Evolutionary conservation across 306 rosid species (phyloP).

Genomic region (Vigna trinervia): DNA sequence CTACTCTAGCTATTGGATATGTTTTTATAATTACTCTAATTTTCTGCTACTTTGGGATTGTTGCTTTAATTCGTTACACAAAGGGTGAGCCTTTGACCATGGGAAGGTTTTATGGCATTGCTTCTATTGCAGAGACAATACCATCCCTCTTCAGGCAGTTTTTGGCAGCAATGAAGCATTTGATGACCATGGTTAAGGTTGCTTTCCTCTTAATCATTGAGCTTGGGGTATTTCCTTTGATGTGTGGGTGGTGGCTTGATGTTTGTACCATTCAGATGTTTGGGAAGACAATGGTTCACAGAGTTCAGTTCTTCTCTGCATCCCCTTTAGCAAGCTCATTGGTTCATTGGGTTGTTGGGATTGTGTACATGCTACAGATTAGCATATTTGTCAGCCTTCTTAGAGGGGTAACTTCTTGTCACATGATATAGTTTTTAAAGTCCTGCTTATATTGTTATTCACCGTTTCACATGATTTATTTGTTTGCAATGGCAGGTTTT

Average conservation of each 20-base stretch:
- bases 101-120: constrained; percentile 91
- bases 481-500: constrained; percentile 72
- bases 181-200: constrained; percentile 99
- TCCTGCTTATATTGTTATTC: constrained; percentile 19
- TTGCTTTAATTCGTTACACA: constrained; percentile 85
- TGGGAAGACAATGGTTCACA: constrained; percentile 95
- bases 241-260: constrained; percentile 99
- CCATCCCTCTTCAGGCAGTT: constrained; percentile 98
- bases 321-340: constrained; percentile 96
- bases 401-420: constrained; percentile 80
- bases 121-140: constrained; percentile 89
- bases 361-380: constrained; percentile 95
- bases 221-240: constrained; percentile 97
- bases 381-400: constrained; percentile 99
- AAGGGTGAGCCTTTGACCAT: constrained; percentile 90
- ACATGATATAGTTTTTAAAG: constrained; percentile 19
- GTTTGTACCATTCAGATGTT: constrained; percentile 97
- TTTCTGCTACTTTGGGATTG: constrained; percentile 80
- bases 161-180: constrained; percentile 96
- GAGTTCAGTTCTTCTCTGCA: constrained; percentile 92
- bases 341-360: constrained; percentile 99
- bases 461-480: background rate
- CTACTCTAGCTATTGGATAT: constrained; percentile 96
- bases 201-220: constrained; percentile 98
- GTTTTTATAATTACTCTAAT: constrained; percentile 74